Base-by-base conservation (phyloP, 345 rosid genomes). In the Microcos paniculata region DNA sequence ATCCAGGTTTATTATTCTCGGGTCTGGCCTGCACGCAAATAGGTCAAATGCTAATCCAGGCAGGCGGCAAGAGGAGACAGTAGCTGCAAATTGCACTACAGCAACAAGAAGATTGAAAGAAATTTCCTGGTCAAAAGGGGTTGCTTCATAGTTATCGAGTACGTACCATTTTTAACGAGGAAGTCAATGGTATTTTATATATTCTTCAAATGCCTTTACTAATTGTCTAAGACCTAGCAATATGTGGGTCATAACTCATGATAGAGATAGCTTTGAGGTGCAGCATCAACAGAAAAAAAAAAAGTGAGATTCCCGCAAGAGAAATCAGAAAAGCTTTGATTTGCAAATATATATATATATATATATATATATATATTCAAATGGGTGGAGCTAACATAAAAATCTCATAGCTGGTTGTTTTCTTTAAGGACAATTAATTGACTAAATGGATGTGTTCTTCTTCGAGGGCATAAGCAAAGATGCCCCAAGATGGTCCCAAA, bases 321-420 rank as follows among this genome's bases (percentile, higher is more conserved):
- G 6, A 55, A 55, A 21, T 53, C 1, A 6, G 13, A 7, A 53
- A 46, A 3, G 51, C 51, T 13, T 12, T 46, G 1, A n/a, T n/a
- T n/a, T n/a, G n/a, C n/a, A n/a, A n/a, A n/a, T n/a, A n/a, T n/a
- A 35, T 35, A 35, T 35, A 35, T 35, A 35, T 35, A 4, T 0
- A 7, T 7, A 35, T 35, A 3, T 3, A 3, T 35, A 35, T 35
- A 7, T 3, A 3, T 35, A 35, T 0, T 35, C 6, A 35, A 35
- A 35, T 35, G 40, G 40, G 6, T 35, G 40, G 40, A 42, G 24
- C 6, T 30, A 40, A 49, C n/a, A n/a, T n/a, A n/a, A n/a, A n/a
- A n/a, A n/a, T n/a, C n/a, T 19, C 52, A 23, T 64, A 64, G 51
- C 70, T 64, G 70, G 71, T 53, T 13, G 33, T 21, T 65, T 65